Conservation (phyloP, 2,329 filamentous ascomycete genomes). For the Furcasterigmium sp. region DNA sequence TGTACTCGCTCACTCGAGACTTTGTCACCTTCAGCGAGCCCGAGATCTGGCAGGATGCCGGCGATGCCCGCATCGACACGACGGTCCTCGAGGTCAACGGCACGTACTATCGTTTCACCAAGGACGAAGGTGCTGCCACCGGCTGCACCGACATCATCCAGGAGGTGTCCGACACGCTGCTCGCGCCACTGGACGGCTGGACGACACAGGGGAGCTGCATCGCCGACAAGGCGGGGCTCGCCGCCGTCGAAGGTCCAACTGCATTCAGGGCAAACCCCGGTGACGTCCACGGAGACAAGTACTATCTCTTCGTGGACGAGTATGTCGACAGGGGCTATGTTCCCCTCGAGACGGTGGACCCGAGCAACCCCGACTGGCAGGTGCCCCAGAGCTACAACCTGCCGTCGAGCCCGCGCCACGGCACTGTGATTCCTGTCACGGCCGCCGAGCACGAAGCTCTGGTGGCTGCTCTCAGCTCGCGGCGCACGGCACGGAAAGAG, state of each 20-base stretch:
- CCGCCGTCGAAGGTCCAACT: slow-evolving; percentile 45
- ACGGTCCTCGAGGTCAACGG: slow-evolving; percentile 38
- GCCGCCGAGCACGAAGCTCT: slow-evolving; percentile 33
- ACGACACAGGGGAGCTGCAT: slow-evolving; percentile 40
- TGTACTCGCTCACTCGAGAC: slow-evolving; percentile 44
- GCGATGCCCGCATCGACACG: slow-evolving; percentile 45
- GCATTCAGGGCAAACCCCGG: slow-evolving; percentile 43
- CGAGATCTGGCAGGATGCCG: slow-evolving; percentile 45
- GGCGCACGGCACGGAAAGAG: slow-evolving; percentile 26
- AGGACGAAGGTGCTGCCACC: slow-evolving; percentile 45
- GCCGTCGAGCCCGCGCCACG: slow-evolving; percentile 45
- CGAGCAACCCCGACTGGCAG: slow-evolving; percentile 42
- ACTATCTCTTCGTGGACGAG: slow-evolving; percentile 51
- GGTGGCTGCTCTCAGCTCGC: slow-evolving; percentile 18
- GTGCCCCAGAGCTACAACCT: slow-evolving; percentile 39
- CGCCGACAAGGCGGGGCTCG: slow-evolving; percentile 41
- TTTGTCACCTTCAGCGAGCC: slow-evolving; percentile 44
- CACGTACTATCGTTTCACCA: slow-evolving; percentile 48
- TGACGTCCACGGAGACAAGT: slow-evolving; percentile 46
- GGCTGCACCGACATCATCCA: slow-evolving; percentile 51
- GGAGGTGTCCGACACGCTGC: slow-evolving; percentile 37
- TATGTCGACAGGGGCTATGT: slow-evolving; percentile 46
- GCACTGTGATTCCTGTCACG: slow-evolving; percentile 47
- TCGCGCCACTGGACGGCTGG: slow-evolving; percentile 36
- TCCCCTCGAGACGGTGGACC: slow-evolving; percentile 43